Evolutionary conservation across 495 filamentous ascomycete genomes (phyloP), one percentile per base, ranked within the genome.

Genomic region (Extremus antarcticus): DNA sequence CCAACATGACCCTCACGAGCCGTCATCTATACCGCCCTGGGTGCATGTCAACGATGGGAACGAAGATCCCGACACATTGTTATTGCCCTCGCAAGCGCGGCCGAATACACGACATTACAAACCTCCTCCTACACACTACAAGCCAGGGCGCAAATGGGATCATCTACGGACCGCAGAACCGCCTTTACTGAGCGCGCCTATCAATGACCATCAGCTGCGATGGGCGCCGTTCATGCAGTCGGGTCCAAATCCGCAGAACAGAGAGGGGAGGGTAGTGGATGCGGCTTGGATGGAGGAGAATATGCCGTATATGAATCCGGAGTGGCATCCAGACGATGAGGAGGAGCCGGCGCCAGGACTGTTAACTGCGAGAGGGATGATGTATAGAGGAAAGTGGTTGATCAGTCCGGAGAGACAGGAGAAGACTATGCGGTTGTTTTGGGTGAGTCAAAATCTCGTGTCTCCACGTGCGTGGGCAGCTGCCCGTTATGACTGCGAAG

Each of bases 121-220:
- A 32, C 47, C 45, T 19, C 51, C 51, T 3, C 48, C 48, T n/a
- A 3, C 24, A 2, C 39, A 43, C 17, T 22, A 43, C 50, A 22
- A 22, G 35, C 39, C 55, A 4, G 59, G 59, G 4, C 59, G 59
- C 21, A 62, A 62, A 58, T 62, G 59, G 59, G 59, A 62, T 39
- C 51, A 54, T 20, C 32, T 58, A 15, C 59, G 59, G 10, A 25
- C 50, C 0, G 35, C 50, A 3, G 23, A 35, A 23, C 59, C 59
- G 16, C 43, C 59, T 15, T 25, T 62, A 4, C 55, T 62, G 19
- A 40, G 22, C 11, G 29, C 20, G 39, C 45, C 50, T 10, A 62
- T 62, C 35, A 50, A 43, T 15, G 50, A 54, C 3, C 55, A 55
- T 20, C 59, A 62, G 47, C 32, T 23, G 47, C 55, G 55, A 46